phyloP scores from a whole-genome alignment of 345 rosid genomes.

The Reutealis trisperma region DNA sequence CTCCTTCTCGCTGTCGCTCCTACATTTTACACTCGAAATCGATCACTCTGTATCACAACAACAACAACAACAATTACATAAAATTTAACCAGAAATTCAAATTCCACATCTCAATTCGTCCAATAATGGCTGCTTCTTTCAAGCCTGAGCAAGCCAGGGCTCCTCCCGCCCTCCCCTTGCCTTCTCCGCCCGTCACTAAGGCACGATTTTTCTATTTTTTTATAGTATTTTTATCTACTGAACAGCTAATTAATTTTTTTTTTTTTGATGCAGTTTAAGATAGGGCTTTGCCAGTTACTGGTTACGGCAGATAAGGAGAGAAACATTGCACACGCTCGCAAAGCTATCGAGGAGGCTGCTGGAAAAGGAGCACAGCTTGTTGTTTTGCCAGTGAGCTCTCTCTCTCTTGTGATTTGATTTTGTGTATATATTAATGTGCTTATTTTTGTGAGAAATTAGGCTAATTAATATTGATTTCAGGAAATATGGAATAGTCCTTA shows the following conservation, averaged over 20 bases:
- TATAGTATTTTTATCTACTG: neutral
- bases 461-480: conserved; percentile 27
- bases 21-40: neutral
- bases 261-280: conserved; percentile 58
- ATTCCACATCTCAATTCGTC: neutral
- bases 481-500: conserved; percentile 94
- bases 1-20: neutral
- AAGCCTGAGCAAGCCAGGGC: conserved; percentile 75
- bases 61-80: neutral
- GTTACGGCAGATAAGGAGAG: conserved; percentile 73
- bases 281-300: conserved; percentile 77
- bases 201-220: conserved; percentile 20
- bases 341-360: conserved; percentile 71
- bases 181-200: conserved; percentile 71
- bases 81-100: neutral
- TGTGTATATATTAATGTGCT: too few species aligned
- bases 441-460: neutral
- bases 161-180: conserved; percentile 76
- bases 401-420: neutral
- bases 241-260: neutral
- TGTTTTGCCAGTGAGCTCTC: conserved; percentile 66
- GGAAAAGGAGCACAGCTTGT: conserved; percentile 76
- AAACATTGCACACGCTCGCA: conserved; percentile 71
- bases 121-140: conserved; percentile 51
- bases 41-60: neutral